Evolutionary conservation across 345 rosid genomes (phyloP).

Genomic region (Salix dunnii): DNA sequence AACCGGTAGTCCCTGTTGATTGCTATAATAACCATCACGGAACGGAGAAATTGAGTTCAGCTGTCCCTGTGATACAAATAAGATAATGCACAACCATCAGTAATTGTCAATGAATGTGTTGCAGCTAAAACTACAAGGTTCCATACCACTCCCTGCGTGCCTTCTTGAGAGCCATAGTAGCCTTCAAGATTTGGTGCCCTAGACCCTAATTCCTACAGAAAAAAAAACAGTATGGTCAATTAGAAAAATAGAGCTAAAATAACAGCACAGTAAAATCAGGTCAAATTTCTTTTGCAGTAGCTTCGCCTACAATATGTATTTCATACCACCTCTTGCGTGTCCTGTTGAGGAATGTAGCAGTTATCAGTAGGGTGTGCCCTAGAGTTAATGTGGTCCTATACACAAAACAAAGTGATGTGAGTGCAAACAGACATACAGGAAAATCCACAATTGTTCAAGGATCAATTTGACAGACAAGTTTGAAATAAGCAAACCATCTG

Average conservation of each 20-base stretch:
- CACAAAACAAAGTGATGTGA: not conserved
- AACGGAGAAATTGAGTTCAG: constrained; percentile 32
- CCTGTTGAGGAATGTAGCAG: constrained; percentile 46
- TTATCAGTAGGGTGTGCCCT: constrained; percentile 36
- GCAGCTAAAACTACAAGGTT: not conserved
- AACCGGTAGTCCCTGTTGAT: constrained; percentile 38
- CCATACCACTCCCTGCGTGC: constrained; percentile 45
- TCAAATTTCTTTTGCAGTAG: not conserved
- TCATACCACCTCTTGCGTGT: constrained; percentile 37
- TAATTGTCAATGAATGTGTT: not conserved
- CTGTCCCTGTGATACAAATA: constrained; percentile 24
- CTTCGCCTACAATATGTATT: not conserved
- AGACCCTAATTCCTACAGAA: constrained; percentile 41
- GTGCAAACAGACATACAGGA: not conserved
- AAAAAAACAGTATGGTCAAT: not conserved
- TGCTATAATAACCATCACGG: constrained; percentile 39
- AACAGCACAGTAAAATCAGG: not conserved
- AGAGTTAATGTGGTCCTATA: constrained; percentile 45
- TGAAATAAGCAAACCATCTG: constrained; percentile 34
- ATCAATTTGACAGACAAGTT: constrained; percentile 3
- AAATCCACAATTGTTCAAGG: not conserved
- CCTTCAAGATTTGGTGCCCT: constrained; percentile 43
- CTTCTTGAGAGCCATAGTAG: constrained; percentile 39
- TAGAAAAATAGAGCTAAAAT: constrained; percentile 6
- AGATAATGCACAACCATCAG: not conserved